These are phyloP conservation scores for Arthrobotrys sinensis DNA, from an alignment of 2,329 filamentous ascomycete genomes.

Conservation along the genomic window DNA sequence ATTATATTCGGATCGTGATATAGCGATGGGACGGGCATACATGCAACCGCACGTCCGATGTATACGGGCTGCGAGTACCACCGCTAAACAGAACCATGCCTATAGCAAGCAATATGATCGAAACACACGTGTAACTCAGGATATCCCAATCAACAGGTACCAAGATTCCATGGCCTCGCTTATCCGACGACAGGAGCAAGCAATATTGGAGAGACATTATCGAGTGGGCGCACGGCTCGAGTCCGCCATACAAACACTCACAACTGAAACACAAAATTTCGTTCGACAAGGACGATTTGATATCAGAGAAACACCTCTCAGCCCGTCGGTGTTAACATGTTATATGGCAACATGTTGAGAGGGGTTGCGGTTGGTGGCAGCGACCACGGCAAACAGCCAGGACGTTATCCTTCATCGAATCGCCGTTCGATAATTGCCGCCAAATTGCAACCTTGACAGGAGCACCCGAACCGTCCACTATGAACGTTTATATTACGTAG, in stretches of 20 bases:
- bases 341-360: conserved; percentile 24
- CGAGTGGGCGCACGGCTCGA: conserved; percentile 41
- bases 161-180: conserved; percentile 42
- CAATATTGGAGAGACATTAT: conserved; percentile 28
- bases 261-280: conserved; percentile 59
- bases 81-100: conserved; percentile 28
- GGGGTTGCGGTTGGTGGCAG: conserved; percentile 34
- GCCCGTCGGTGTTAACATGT: conserved; percentile 25
- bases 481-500: conserved; percentile 30
- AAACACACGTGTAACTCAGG: conserved; percentile 59
- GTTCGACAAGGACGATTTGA: conserved; percentile 31
- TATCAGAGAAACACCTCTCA: conserved; percentile 30
- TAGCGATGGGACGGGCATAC: conserved; percentile 38
- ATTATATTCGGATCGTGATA: conserved; percentile 46
- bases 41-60: conserved; percentile 27
- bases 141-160: conserved; percentile 49
- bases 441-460: conserved; percentile 39
- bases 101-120: conserved; percentile 44
- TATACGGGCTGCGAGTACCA: conserved; percentile 35
- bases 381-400: conserved; percentile 14
- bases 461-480: conserved; percentile 27
- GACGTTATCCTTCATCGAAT: conserved; percentile 54
- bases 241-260: conserved; percentile 39
- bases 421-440: conserved; percentile 53
- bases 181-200: conserved; percentile 41